Conservation (phyloP, 1,284 basidiomycete species). For the Porogramme epimiltina region DNA sequence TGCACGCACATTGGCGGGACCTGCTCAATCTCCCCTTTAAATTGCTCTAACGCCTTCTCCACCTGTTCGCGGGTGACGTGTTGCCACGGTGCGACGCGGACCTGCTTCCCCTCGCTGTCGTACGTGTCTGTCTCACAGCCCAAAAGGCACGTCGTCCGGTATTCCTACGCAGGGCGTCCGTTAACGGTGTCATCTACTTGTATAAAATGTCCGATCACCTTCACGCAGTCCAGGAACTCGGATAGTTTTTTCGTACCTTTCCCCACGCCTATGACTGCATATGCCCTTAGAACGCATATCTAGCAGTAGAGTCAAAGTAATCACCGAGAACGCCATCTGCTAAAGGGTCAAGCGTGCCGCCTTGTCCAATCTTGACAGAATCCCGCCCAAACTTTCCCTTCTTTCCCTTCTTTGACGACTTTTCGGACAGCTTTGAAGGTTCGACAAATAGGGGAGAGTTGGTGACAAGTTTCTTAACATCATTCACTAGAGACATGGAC, state of each 20-base stretch:
- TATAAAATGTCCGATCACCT: conserved; percentile 52
- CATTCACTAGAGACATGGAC: conserved; percentile 90
- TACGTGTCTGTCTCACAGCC: conserved; percentile 96
- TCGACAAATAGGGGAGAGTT: conserved; percentile 83
- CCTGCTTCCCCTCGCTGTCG: conserved; percentile 83
- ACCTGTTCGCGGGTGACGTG: conserved; percentile 84
- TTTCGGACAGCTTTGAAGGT: conserved; percentile 50
- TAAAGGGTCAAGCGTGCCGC: conserved; percentile 94
- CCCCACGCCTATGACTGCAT: conserved; percentile 85
- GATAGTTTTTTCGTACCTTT: conserved; percentile 89
- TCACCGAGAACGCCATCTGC: conserved; percentile 91
- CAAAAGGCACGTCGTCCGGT: conserved; percentile 87
- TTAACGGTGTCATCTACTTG: conserved; percentile 8
- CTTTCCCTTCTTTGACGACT: conserved; percentile 38
- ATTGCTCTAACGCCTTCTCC: conserved; percentile 71
- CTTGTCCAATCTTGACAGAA: conserved; percentile 83
- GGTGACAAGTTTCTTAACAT: conserved; percentile 80
- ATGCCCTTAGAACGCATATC: background rate
- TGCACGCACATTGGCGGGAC: conserved; percentile 87
- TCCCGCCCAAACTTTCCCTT: conserved; percentile 43
- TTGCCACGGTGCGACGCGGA: conserved; percentile 78
- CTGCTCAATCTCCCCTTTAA: conserved; percentile 89
- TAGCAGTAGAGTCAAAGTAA: background rate
- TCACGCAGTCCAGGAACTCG: conserved; percentile 88
- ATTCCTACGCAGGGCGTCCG: conserved; percentile 62